Conservation (phyloP, 805 yeast species). For the Jamesozyma piceae region DNA sequence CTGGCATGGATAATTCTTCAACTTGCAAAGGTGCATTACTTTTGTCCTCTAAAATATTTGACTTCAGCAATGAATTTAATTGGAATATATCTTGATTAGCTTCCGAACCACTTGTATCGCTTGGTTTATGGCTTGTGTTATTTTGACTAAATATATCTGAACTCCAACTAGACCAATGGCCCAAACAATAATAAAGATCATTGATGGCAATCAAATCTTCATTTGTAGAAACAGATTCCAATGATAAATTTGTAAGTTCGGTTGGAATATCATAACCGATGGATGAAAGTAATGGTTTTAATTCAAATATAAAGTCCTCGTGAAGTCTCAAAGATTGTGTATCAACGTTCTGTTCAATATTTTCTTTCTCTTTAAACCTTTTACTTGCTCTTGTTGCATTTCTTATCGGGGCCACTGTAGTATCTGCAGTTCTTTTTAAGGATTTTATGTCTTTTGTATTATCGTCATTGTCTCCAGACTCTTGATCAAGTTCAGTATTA, state of each 20-base stretch:
- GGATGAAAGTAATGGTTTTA: constrained; percentile 5
- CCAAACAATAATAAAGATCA: constrained; percentile 30
- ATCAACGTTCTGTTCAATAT: neutral
- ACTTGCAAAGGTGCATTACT: constrained; percentile 1
- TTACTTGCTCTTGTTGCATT: constrained; percentile 34
- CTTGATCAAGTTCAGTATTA: neutral
- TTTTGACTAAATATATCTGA: constrained; percentile 24
- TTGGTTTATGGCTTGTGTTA: constrained; percentile 7
- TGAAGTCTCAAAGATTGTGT: constrained; percentile 8
- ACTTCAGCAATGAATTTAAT: constrained; percentile 26
- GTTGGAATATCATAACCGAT: constrained; percentile 7
- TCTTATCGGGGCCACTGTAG: constrained; percentile 9
- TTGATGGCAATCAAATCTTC: constrained; percentile 2
- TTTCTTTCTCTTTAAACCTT: constrained; percentile 28
- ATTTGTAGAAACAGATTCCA: constrained; percentile 3
- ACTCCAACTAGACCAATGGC: constrained; percentile 31
- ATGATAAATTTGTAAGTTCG: constrained; percentile 4
- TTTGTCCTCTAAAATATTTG: constrained; percentile 22
- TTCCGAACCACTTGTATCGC: constrained; percentile 2
- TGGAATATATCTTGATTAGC: constrained; percentile 16
- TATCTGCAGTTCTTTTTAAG: constrained; percentile 13
- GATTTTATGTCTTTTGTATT: constrained; percentile 13
- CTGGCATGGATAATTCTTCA: constrained; percentile 11
- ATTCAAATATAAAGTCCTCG: constrained; percentile 12
- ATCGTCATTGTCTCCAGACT: neutral